Base-by-base conservation (phyloP, 1,139 yeast genomes). In the Magnusiomyces ingens region DNA sequence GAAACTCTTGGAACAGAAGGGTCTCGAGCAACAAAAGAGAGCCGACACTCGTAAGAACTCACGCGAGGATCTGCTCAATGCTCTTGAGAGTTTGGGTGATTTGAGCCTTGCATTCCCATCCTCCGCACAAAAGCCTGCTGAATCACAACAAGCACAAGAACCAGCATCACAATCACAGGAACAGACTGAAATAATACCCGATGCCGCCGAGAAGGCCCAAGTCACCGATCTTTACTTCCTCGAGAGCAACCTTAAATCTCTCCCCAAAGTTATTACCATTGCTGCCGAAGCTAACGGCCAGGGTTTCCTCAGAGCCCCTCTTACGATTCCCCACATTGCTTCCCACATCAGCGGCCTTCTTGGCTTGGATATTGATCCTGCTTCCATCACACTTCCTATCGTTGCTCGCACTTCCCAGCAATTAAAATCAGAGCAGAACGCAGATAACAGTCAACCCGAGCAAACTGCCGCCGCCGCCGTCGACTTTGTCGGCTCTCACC, bases 181-280 rank as follows among this genome's bases (percentile, higher is more conserved):
- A 26, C 21, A n/a, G 19, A 40, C 48, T 17, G 51, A 44, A 3
- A 21, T 51, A n/a, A 15, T 52, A 4, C 17, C 54, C 2, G 32
- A 51, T 5, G 22, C 56, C n/a, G 22, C 53, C 11, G 50, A 53
- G 8, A 56, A 48, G n/a, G 38, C 49, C 18, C 38, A 47, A 18
- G 51, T 13, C 13, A 38, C 40, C 37, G 47, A 32, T 17, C 21
- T 41, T 17, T 61, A 55, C 52, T 51, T 57, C 32, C 38, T 60
- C 18, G 62, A 61, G 45, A 44, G 58, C 18, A 60, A 66, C 21
- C 36, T 64, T 40, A 52, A 56, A 26, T 55, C 60, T 18, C 55
- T 63, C n/a, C 67, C 67, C 26, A 55, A 54, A n/a, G 44, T 55
- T n/a, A 50, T 63, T n/a, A 47, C 50, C 8, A 40, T 61, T 41